A percentile compares a stretch with the other conserved stretches of the same genome.
Conservation (phyloP, 2,329 filamentous ascomycete species). For the Ophiostoma sp. region DNA sequence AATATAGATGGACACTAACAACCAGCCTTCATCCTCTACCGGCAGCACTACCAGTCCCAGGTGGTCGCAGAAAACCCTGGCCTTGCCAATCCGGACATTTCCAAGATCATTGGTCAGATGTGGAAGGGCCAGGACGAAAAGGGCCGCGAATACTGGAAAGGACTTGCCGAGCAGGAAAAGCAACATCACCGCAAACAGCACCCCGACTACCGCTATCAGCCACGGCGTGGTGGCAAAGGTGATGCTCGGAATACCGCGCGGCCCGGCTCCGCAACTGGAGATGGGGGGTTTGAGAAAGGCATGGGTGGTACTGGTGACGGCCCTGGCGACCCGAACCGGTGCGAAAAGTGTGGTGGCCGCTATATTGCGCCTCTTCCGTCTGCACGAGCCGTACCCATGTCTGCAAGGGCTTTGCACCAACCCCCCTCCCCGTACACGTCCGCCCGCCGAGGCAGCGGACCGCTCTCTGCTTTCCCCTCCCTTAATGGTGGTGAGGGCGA, state of each 20-base stretch:
- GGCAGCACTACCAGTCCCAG: conserved; percentile 80
- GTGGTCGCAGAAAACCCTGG: conserved; percentile 81
- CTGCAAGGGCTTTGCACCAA: background rate
- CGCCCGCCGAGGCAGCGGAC: background rate
- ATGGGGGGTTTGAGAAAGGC: conserved; percentile 19
- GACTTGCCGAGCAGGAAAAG: conserved; percentile 89
- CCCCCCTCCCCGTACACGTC: background rate
- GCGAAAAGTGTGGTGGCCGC: conserved; percentile 65
- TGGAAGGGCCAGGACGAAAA: conserved; percentile 74
- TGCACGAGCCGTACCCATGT: conserved; percentile 29
- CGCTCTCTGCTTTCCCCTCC: background rate
- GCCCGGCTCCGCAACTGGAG: conserved; percentile 23
- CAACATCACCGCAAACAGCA: conserved; percentile 81
- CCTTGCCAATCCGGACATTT: conserved; percentile 90
- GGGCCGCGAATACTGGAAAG: conserved; percentile 80
- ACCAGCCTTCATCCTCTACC: conserved; percentile 86
- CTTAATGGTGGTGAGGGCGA: background rate
- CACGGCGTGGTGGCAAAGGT: conserved; percentile 55
- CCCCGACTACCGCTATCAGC: conserved; percentile 91
- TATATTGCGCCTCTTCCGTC: conserved; percentile 59
- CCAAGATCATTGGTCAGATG: conserved; percentile 91
- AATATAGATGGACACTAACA: background rate
- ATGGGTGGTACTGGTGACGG: conserved; percentile 25
- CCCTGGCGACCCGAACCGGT: conserved; percentile 44
- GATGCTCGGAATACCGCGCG: conserved; percentile 18